Percentiles rank a stretch among this genome's conserved stretches.
Conservation (phyloP, 306 rosid genomes). For the Hippophae rhamnoides region DNA sequence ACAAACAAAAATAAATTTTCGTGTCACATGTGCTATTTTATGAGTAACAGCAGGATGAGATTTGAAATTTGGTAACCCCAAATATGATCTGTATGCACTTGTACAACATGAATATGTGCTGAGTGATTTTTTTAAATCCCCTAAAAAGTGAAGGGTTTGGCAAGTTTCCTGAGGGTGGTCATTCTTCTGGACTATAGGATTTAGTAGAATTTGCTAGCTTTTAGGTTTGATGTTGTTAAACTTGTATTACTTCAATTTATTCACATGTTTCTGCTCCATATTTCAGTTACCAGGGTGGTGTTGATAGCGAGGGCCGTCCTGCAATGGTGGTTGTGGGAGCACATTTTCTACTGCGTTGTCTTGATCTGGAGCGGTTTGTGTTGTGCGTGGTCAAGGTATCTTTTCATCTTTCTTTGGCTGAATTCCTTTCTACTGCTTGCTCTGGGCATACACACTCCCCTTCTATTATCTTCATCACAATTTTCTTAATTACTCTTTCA, state of each 20-base stretch:
- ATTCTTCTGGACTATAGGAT: too few species aligned
- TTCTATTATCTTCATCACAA: too few species aligned
- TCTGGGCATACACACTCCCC: background rate
- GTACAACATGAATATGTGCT: background rate
- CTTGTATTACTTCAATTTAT: slow-evolving; percentile 9
- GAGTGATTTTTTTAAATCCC: background rate
- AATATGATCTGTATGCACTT: background rate
- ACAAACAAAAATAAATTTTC: too few species aligned
- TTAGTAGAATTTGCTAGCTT: background rate
- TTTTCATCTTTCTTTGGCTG: slow-evolving; percentile 17
- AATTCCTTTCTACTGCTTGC: background rate
- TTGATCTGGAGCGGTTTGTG: slow-evolving; percentile 89
- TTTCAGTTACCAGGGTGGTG: slow-evolving; percentile 94
- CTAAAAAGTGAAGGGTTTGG: background rate
- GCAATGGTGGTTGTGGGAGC: slow-evolving; percentile 98
- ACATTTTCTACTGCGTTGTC: slow-evolving; percentile 89
- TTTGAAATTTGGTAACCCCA: too few species aligned
- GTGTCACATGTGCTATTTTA: too few species aligned
- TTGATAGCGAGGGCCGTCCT: slow-evolving; percentile 89
- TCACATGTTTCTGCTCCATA: slow-evolving; percentile 3
- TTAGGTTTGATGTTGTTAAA: slow-evolving; percentile 6
- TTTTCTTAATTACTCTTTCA: slow-evolving; percentile 31
- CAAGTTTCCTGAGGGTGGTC: background rate
- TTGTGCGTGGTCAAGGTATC: slow-evolving; percentile 74
- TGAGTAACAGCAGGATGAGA: too few species aligned